Base-by-base conservation (phyloP, 176 grass and related monocot genomes). In the sorghum (Sorghum bicolor) region DNA sequence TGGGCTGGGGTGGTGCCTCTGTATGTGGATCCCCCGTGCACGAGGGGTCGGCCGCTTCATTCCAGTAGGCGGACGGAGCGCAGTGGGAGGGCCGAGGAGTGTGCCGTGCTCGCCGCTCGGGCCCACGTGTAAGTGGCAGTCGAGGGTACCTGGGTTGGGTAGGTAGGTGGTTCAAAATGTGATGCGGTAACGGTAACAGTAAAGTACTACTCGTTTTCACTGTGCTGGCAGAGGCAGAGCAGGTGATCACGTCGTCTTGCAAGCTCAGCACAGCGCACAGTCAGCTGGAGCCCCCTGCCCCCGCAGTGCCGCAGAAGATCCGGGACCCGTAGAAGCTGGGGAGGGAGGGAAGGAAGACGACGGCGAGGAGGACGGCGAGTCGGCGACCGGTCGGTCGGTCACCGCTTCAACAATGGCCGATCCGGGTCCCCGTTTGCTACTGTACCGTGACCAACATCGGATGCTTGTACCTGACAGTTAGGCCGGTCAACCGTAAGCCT, bases 401-500 rank as follows among this genome's bases (percentile, higher is more conserved):
- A 32, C 25, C 50, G 43, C 43, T 45, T 45, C 43, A 45, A 3
- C 3, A 43, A n/a, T n/a, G n/a, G n/a, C 40, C 43, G 43, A 45
- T 20, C 77, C 2, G 16, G 16, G 40, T 66, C 39, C 41, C 70
- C 63, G 19, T 67, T 80, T 8, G 26, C 40, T 2, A 7, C 76
- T 17, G 37, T 64, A 7, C 2, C 2, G 22, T 20, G 3, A n/a
- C 71, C 11, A 73, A 52, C 76, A 80, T 80, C 5, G 76, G 76
- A 74, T 80, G 84, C 84, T 86, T 74, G 57, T 53, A 71, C 65
- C 75, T 70, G 75, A 80, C 76, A 86, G 48, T 73, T 80, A 13
- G 36, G 76, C 67, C 12, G 84, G 84, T 86, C 84, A 86, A 79
- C 75, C 31, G 67, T 86, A 80, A 50, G 67, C 76, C 55, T 86